A percentile compares a stretch with the other conserved stretches of the same genome.
Conservation (phyloP, 768 basidiomycete genomes). For the Leccinum rimulosum region DNA sequence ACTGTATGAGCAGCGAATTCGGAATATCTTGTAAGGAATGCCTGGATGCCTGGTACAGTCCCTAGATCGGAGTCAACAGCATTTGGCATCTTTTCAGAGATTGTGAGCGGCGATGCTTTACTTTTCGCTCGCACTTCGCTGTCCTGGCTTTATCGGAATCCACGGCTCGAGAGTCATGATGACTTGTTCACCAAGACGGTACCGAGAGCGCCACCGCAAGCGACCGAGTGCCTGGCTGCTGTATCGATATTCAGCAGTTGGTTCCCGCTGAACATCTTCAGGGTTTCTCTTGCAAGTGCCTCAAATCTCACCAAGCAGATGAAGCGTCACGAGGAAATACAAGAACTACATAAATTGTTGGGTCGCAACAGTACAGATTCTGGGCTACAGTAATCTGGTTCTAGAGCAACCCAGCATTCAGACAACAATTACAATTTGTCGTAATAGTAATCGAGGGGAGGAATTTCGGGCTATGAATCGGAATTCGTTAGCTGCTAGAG, state of each 20-base stretch:
- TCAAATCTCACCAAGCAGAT: neutral
- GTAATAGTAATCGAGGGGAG: constrained; percentile 85
- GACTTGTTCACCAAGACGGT: constrained; percentile 3
- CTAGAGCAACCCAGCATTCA: constrained; percentile 5
- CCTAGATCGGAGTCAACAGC: constrained; percentile 24
- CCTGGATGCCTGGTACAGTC: constrained; percentile 30
- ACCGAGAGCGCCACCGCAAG: neutral
- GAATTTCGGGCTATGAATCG: constrained; percentile 72
- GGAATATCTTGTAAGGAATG: constrained; percentile 47
- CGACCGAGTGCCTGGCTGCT: neutral
- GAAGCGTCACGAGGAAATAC: constrained; percentile 7
- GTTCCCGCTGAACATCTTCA: neutral
- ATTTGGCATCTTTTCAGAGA: constrained; percentile 15
- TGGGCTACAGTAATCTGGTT: constrained; percentile 6
- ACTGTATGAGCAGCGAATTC: constrained; percentile 42
- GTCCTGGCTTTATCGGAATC: neutral
- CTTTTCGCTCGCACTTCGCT: neutral
- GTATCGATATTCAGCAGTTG: neutral
- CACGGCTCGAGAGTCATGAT: neutral
- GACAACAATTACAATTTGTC: constrained; percentile 71
- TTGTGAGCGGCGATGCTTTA: neutral
- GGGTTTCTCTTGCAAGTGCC: neutral
- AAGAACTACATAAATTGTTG: constrained; percentile 15
- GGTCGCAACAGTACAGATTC: constrained; percentile 14
- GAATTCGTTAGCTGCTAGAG: constrained; percentile 11